These are phyloP conservation scores for Fomitopsis serialis DNA, from an alignment of 768 basidiomycete genomes.

Conservation along the genomic window DNA sequence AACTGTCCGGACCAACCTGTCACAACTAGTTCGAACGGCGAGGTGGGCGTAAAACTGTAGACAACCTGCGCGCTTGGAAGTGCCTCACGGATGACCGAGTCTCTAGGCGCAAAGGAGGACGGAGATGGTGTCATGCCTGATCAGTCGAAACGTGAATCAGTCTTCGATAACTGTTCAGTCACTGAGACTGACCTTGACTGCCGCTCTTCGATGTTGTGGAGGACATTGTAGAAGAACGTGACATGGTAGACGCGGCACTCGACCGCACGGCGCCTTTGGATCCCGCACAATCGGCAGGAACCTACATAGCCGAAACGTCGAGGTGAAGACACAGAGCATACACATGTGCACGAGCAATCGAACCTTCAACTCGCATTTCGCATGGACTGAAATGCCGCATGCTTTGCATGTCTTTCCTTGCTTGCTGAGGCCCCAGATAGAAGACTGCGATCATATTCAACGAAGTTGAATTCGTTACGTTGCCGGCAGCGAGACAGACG, in stretches of 20 bases:
- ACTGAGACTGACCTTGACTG: background rate
- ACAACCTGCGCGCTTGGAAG: constrained; percentile 54
- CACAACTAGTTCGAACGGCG: constrained; percentile 71
- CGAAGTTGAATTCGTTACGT: background rate
- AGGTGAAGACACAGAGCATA: constrained; percentile 4
- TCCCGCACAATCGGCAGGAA: constrained; percentile 64
- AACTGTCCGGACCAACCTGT: constrained; percentile 37
- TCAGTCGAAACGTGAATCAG: background rate
- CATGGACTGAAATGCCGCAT: constrained; percentile 76
- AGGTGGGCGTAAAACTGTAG: constrained; percentile 72
- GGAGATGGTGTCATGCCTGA: constrained; percentile 36
- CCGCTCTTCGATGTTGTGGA: constrained; percentile 23
- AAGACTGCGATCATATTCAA: constrained; percentile 39
- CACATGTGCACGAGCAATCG: background rate
- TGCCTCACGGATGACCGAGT: constrained; percentile 36
- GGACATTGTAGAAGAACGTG: constrained; percentile 28
- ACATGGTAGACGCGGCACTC: constrained; percentile 11
- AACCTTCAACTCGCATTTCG: constrained; percentile 88
- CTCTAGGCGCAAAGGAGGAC: constrained; percentile 49
- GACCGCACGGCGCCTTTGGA: constrained; percentile 19
- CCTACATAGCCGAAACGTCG: constrained; percentile 33
- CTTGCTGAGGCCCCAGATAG: constrained; percentile 85
- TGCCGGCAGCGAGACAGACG: background rate
- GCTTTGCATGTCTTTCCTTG: constrained; percentile 80
- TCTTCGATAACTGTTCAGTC: too few species aligned